Conservation (phyloP, 371 early-diverging fungal genomes). For the Mortierella sp. region DNA sequence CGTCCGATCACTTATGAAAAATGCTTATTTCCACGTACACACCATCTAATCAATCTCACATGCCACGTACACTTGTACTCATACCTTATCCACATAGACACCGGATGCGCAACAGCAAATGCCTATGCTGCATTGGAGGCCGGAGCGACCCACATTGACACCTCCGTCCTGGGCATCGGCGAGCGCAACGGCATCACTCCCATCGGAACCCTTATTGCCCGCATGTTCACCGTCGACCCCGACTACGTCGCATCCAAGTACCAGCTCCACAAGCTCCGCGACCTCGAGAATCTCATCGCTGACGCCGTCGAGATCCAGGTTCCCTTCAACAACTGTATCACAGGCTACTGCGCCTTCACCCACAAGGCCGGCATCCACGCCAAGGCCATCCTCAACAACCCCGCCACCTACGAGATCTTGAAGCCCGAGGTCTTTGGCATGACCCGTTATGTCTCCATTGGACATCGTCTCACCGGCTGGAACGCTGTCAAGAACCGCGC, state of each 20-base stretch:
- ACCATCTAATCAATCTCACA: constrained; percentile 18
- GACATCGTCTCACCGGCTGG: constrained; percentile 98
- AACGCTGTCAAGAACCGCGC: constrained; percentile 98
- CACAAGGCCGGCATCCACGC: constrained; percentile 99
- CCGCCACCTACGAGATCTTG: constrained; percentile 96
- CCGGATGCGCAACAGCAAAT: constrained; percentile 98
- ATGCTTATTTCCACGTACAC: constrained; percentile 22
- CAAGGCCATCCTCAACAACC: constrained; percentile 98
- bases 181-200: constrained; percentile 98
- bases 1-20: not conserved
- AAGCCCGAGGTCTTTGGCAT: constrained; percentile 97
- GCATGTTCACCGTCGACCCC: constrained; percentile 94
- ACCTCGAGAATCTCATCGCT: constrained; percentile 95
- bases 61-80: not conserved
- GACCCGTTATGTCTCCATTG: constrained; percentile 96
- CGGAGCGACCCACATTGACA: constrained; percentile 98
- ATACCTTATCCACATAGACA: constrained; percentile 68
- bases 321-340: constrained; percentile 98
- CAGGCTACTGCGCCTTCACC: constrained; percentile 97
- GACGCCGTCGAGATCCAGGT: constrained; percentile 94
- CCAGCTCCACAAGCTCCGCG: constrained; percentile 90
- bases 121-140: constrained; percentile 96
- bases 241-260: constrained; percentile 94
- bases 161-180: constrained; percentile 97
- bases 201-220: constrained; percentile 92